These are phyloP conservation scores for Panus rudis DNA, from an alignment of 768 basidiomycete genomes.

Conservation along the genomic window DNA sequence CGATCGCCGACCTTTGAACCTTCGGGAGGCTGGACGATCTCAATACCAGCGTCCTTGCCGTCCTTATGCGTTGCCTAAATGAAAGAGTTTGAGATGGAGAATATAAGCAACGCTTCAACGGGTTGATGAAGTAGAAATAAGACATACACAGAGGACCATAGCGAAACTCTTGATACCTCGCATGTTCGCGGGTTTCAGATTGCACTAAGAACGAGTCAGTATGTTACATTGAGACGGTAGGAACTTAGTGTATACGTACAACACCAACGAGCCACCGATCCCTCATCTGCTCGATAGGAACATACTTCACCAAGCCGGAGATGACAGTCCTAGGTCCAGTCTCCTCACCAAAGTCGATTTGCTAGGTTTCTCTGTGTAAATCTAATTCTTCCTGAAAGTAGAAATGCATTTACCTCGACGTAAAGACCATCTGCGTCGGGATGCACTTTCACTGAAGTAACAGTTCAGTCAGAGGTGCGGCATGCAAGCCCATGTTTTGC, in stretches of 20 bases:
- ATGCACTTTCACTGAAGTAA: conserved; percentile 74
- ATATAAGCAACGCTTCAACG: neutral
- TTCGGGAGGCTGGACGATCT: conserved; percentile 83
- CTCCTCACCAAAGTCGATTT: conserved; percentile 95
- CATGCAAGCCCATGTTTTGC: neutral
- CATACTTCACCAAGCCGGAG: conserved; percentile 93
- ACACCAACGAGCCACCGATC: conserved; percentile 79
- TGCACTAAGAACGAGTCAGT: conserved; percentile 46
- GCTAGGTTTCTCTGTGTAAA: conserved; percentile 32
- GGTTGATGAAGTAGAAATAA: neutral
- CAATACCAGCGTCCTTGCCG: conserved; percentile 84
- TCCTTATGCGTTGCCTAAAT: conserved; percentile 82
- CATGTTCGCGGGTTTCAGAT: conserved; percentile 95
- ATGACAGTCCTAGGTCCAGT: conserved; percentile 94
- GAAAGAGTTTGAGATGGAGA: neutral
- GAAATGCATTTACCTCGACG: conserved; percentile 57
- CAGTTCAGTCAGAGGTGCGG: neutral
- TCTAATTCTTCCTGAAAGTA: conserved; percentile 3
- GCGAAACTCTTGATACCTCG: conserved; percentile 97
- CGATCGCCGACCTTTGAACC: conserved; percentile 86
- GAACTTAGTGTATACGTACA: conserved; percentile 30
- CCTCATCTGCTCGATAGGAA: conserved; percentile 90
- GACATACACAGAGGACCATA: conserved; percentile 87
- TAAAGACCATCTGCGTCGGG: conserved; percentile 98
- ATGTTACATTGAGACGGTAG: neutral